Base-by-base conservation (phyloP, 352 stramenopile genomes). In the Pythium rhizo-oryzae region DNA sequence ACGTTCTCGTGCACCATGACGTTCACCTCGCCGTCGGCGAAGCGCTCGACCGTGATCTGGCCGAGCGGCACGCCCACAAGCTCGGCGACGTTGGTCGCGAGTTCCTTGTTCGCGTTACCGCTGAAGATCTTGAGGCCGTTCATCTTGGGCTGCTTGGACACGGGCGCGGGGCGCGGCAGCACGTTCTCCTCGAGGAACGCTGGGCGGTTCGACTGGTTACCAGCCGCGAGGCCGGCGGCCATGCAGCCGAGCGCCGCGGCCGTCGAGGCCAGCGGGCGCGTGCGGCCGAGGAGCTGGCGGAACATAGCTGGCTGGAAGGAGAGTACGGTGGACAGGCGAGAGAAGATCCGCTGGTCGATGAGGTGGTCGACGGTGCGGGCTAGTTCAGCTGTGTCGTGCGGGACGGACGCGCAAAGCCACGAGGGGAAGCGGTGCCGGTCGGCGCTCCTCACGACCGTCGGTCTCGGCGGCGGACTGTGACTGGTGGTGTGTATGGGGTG, bases 1-100 rank as follows among this genome's bases (percentile, higher is more conserved):
- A 99, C 98, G 81, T 99, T 99, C 76, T 99, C 98, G 76, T 99
- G 96, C 68, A 99, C 97, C 85, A 99, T 98, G 70, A 99, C 94
- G 76, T 99, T 99, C 13, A 99, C 97, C 80, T 99, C 98, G 55
- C 97, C 98, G 75, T 99, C 98, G n/a, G 97, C 97, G 75, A 99
- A 99, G 65, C 93, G 87, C 72, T 97, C 94, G 47, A 99, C 97
- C 52, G 97, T 99, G 68, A 99, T 97, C 70, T 99, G 99, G 57
- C 97, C 98, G 25, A 99, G 89, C 67, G 98, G 93, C 59, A 99
- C 97, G 60, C 97, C 97, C 35, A 99, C 87, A 50, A 99, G 88
- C 52, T 98, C 95, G 33, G 97, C 94, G 74, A 99, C 98, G 80
- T 99, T 98, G 61, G 90, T 80, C 0, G 98, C 97, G 21, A 99